Evolutionary conservation across 1,139 yeast species (phyloP).

Genomic region (Yamadazyma trypodendri): DNA sequence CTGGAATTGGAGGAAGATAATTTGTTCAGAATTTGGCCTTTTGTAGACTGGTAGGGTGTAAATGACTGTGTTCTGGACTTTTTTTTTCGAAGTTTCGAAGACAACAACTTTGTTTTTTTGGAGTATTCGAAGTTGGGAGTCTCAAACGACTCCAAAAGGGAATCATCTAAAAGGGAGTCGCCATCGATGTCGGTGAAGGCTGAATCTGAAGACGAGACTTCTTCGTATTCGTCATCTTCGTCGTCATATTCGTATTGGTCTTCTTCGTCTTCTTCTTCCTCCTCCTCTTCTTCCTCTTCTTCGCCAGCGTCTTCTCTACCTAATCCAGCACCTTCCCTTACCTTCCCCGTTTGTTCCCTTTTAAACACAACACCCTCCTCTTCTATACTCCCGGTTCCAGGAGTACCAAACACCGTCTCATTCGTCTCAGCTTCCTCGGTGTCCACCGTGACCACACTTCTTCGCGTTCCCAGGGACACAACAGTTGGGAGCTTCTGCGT

Average conservation of each 20-base stretch:
- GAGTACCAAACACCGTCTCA: neutral
- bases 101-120: slow-evolving; percentile 16
- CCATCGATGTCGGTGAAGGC: slow-evolving; percentile 48
- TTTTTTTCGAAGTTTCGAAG: slow-evolving; percentile 13
- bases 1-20: slow-evolving; percentile 10
- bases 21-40: slow-evolving; percentile 3
- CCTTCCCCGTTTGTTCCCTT: neutral
- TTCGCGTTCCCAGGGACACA: neutral
- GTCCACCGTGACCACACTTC: neutral
- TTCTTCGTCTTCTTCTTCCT: slow-evolving; percentile 13
- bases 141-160: slow-evolving; percentile 29
- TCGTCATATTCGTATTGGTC: slow-evolving; percentile 21
- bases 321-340: slow-evolving; percentile 4
- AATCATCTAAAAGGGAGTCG: slow-evolving; percentile 37
- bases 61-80: slow-evolving; percentile 11
- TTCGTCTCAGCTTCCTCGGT: neutral
- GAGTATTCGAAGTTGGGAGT: slow-evolving; percentile 19
- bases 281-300: slow-evolving; percentile 17
- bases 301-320: slow-evolving; percentile 9
- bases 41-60: slow-evolving; percentile 3
- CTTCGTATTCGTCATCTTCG: slow-evolving; percentile 25
- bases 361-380: neutral
- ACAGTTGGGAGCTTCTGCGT: slow-evolving; percentile 15
- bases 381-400: too few species aligned
- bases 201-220: slow-evolving; percentile 36